phyloP scores from a whole-genome alignment of 2,329 filamentous ascomycete genomes.

The Aspergillus sp. region DNA sequence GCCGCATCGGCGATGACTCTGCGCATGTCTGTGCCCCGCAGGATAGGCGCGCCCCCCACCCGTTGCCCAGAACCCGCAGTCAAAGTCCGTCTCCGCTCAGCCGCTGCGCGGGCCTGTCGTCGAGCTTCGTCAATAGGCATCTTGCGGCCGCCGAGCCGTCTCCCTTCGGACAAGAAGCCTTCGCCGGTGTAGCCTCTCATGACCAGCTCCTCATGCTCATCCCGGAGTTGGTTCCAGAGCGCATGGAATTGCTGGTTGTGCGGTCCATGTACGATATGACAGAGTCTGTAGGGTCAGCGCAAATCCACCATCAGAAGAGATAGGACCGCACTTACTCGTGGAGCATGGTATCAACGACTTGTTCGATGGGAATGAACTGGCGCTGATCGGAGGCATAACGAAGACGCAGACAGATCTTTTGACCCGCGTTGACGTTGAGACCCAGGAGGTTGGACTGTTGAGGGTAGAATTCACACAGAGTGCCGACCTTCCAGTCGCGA shows the following conservation, averaged over 20 bases:
- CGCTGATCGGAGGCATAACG: slow-evolving; percentile 71
- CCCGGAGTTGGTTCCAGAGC: slow-evolving; percentile 84
- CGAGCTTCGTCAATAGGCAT: slow-evolving; percentile 72
- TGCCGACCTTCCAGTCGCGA: slow-evolving; percentile 73
- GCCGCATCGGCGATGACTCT: slow-evolving; percentile 70
- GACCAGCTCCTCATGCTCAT: slow-evolving; percentile 74
- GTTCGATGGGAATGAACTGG: slow-evolving; percentile 77
- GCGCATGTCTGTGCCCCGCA: slow-evolving; percentile 67
- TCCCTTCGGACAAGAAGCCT: slow-evolving; percentile 76
- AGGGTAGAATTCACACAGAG: slow-evolving; percentile 84
- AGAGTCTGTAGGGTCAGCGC: slow-evolving; percentile 51
- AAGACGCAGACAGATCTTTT: slow-evolving; percentile 78
- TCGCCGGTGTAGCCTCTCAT: slow-evolving; percentile 88
- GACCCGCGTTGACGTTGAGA: slow-evolving; percentile 74
- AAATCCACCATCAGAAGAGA: neutral
- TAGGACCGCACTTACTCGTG: slow-evolving; percentile 61
- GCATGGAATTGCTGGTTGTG: slow-evolving; percentile 81
- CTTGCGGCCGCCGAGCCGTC: slow-evolving; percentile 65
- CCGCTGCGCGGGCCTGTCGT: slow-evolving; percentile 69
- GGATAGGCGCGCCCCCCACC: slow-evolving; percentile 63
- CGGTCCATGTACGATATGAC: slow-evolving; percentile 80
- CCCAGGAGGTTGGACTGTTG: slow-evolving; percentile 71
- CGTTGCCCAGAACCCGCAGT: slow-evolving; percentile 66
- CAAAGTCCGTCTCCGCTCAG: slow-evolving; percentile 65
- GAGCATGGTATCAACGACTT: slow-evolving; percentile 85